Conservation (phyloP, 2,329 filamentous ascomycete genomes). For the Talaromyces islandicus region DNA sequence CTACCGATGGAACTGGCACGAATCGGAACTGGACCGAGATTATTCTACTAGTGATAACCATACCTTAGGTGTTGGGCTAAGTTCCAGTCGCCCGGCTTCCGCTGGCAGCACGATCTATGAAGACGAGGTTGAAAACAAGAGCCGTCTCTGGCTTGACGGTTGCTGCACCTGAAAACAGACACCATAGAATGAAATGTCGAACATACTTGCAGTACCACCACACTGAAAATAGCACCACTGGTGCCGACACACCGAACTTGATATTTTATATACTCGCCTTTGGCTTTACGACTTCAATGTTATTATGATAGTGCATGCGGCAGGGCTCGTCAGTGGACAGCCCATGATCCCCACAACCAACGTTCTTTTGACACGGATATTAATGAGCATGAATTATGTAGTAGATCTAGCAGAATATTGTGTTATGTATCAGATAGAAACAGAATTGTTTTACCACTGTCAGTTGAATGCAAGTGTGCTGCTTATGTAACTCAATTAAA, state of each 20-base stretch:
- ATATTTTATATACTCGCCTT: background rate
- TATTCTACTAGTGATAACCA: background rate
- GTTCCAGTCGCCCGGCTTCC: conserved; percentile 4
- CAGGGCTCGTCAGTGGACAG: background rate
- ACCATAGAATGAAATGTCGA: background rate
- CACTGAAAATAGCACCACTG: background rate
- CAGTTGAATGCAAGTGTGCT: background rate
- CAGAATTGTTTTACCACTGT: background rate
- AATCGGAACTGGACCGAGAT: conserved; percentile 1
- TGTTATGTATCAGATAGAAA: background rate
- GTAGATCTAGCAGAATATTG: background rate
- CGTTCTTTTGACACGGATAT: background rate
- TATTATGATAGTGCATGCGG: background rate
- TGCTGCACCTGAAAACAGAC: background rate
- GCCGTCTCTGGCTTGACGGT: conserved; percentile 10
- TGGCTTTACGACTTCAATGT: background rate
- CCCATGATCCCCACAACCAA: background rate
- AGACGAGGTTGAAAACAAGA: conserved; percentile 8
- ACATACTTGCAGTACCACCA: background rate
- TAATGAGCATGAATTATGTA: background rate
- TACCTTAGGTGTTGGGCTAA: background rate
- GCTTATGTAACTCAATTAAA: conserved; percentile 17
- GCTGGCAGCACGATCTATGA: conserved; percentile 5
- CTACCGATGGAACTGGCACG: conserved; percentile 11
- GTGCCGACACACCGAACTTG: background rate